Evolutionary conservation across 257 asterid species (phyloP).

Genomic region (Gentiana macrophylla): DNA sequence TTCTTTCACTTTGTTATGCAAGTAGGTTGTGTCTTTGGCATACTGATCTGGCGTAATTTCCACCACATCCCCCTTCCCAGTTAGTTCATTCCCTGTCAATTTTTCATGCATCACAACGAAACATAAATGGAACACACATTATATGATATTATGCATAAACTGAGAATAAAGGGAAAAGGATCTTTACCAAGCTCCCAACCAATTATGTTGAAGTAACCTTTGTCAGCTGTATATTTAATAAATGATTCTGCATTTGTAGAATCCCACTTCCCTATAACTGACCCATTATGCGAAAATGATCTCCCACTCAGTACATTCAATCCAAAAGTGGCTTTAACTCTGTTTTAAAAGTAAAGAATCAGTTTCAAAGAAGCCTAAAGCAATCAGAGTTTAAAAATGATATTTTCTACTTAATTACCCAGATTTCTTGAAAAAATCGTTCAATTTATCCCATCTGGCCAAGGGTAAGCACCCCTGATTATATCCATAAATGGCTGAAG

Average conservation of each 20-base stretch:
- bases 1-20: constrained; percentile 22
- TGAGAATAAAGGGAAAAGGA: neutral
- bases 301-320: constrained; percentile 65
- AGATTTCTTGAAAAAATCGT: constrained; percentile 49
- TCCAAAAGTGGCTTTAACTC: constrained; percentile 60
- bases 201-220: constrained; percentile 40
- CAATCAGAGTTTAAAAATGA: neutral
- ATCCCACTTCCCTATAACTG: constrained; percentile 56
- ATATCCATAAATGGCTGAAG: constrained; percentile 48
- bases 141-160: too few species aligned
- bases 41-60: constrained; percentile 37
- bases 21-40: constrained; percentile 35
- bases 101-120: too few species aligned
- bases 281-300: constrained; percentile 17
- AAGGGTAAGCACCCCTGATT: constrained; percentile 69
- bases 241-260: constrained; percentile 21
- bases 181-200: constrained; percentile 81
- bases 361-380: neutral
- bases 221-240: constrained; percentile 44
- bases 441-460: constrained; percentile 77
- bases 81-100: constrained; percentile 50
- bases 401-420: constrained; percentile 29
- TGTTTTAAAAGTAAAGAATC: constrained; percentile 14
- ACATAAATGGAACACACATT: neutral
- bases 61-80: constrained; percentile 55